Evolutionary conservation across 257 asterid genomes (phyloP).

Genomic region (Hygrophila difformis): DNA sequence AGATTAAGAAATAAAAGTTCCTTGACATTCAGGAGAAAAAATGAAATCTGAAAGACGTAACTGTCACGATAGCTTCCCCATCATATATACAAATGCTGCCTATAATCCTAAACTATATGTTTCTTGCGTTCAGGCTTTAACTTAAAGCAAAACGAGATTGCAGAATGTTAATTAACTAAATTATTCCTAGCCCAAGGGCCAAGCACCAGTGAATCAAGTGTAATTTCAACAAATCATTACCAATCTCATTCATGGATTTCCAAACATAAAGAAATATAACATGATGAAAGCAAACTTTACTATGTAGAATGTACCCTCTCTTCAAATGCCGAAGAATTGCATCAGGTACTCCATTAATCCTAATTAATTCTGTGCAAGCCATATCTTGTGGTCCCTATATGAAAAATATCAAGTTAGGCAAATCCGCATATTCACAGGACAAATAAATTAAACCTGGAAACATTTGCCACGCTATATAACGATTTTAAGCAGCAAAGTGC

Average conservation of each 20-base stretch:
- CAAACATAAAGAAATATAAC: constrained; percentile 20
- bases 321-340: constrained; percentile 72
- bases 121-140: no score
- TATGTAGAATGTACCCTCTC: constrained; percentile 53
- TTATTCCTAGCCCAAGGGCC: no score
- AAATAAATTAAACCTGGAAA: constrained; percentile 2
- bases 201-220: background rate
- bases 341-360: constrained; percentile 67
- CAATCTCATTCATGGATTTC: constrained; percentile 11
- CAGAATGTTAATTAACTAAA: no score
- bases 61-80: no score
- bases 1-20: no score
- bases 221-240: background rate
- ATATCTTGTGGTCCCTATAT: constrained; percentile 76
- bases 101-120: no score
- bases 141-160: no score
- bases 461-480: background rate
- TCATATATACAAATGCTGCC: no score
- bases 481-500: no score
- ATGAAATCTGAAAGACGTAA: no score
- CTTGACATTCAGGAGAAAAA: no score
- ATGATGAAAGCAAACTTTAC: background rate
- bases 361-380: constrained; percentile 82
- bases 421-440: constrained; percentile 6
- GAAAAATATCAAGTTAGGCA: constrained; percentile 16